Conservation (phyloP, 2,329 filamentous ascomycete genomes). For the Aspergillus persii region DNA sequence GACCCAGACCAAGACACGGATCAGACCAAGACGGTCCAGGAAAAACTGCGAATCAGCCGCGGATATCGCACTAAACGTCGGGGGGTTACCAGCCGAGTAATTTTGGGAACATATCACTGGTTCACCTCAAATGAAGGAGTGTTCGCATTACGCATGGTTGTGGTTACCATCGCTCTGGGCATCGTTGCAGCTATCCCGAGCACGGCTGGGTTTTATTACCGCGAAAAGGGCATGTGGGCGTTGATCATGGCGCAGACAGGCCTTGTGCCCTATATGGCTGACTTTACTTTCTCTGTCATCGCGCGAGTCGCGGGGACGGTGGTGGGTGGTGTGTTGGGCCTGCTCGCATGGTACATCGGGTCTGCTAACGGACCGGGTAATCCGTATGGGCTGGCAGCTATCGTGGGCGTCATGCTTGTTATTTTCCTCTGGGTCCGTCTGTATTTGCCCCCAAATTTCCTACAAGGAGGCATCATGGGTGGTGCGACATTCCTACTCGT, state of each 20-base stretch:
- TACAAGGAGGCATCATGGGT: constrained; percentile 40
- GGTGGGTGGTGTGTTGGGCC: constrained; percentile 48
- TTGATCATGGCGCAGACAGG: constrained; percentile 53
- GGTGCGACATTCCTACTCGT: constrained; percentile 47
- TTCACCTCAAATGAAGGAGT: constrained; percentile 44
- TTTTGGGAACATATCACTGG: constrained; percentile 40
- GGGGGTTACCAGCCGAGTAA: constrained; percentile 23
- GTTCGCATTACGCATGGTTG: constrained; percentile 49
- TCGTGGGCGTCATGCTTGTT: constrained; percentile 32
- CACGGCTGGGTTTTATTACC: constrained; percentile 51
- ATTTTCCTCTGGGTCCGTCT: constrained; percentile 37
- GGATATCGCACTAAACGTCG: constrained; percentile 28
- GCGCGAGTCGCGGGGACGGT: constrained; percentile 45
- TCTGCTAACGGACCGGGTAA: constrained; percentile 50
- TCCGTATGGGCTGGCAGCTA: constrained; percentile 50
- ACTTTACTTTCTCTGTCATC: constrained; percentile 50
- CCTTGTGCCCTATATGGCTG: constrained; percentile 51
- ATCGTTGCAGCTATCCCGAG: constrained; percentile 45
- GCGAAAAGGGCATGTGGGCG: constrained; percentile 53
- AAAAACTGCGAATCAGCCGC: constrained; percentile 39
- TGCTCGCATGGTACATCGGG: constrained; percentile 53
- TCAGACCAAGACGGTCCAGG: constrained; percentile 35
- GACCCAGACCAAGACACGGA: constrained; percentile 31
- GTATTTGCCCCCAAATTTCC: constrained; percentile 30
- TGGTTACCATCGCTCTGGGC: constrained; percentile 45